Evolutionary conservation across 129 eudicot genomes (phyloP), one percentile per base, ranked within the genome.

Genomic region (Flaveria linearis): DNA sequence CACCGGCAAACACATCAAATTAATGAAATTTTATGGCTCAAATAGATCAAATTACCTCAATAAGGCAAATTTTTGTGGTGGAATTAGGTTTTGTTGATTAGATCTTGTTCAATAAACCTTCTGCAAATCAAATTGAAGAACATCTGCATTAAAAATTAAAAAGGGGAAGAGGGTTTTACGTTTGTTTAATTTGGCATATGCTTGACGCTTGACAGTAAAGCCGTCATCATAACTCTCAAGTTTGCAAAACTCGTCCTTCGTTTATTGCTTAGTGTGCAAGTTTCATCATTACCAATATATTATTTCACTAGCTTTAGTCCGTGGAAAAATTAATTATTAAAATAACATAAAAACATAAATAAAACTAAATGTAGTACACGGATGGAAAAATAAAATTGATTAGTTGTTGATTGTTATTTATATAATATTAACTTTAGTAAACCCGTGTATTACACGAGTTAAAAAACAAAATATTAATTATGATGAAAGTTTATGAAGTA

Each of bases 91-190:
- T 63, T 46, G 45, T 11, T 64, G 72, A 28, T 18, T 51, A n/a
- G 80, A 75, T 63, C 49, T 47, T 52, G 12, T 36, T 33, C 13
- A 30, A 75, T 14, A 56, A 42, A 56, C n/a, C n/a, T 8, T 49
- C 17, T 70, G 55, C 10, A 7, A 6, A 23, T 8, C 14, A 78
- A 58, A 61, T 30, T 46, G 75, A 66, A 64, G 20, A 62, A 50
- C 62, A 63, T 47, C 9, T 74, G 71, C 61, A 75, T 62, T 64
- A 56, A 67, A 66, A 50, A 47, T 61, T 36, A 36, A 36, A 65
- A 80, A 80, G 68, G 68, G 83, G 83, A 78, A 80, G 74, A 73
- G 78, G 79, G 75, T 73, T 80, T 80, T 42, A 46, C 51, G 74
- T 46, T 52, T 43, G 78, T 73, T 45, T 73, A 53, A 30, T 69